These are phyloP conservation scores for Yamadazyma triangularis DNA, from an alignment of 1,139 yeast species.

Conservation along the genomic window DNA sequence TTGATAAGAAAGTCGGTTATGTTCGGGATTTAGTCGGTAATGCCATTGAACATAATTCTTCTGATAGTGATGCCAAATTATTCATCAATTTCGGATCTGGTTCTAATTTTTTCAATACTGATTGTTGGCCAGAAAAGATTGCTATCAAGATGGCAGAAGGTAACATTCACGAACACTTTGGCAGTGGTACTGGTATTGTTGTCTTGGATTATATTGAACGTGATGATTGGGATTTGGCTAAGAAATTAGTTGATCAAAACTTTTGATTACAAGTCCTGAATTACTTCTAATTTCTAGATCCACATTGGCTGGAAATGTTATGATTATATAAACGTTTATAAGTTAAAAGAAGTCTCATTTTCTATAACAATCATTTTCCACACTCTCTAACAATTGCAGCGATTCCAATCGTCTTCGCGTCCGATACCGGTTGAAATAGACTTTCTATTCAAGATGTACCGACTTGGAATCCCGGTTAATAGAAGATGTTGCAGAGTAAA, in stretches of 20 bases:
- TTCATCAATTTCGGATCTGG: slow-evolving; percentile 74
- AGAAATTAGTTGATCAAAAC: slow-evolving; percentile 52
- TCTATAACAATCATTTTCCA: no score
- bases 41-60: slow-evolving; percentile 50
- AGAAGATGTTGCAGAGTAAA: no score
- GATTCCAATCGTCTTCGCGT: no score
- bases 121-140: slow-evolving; percentile 72
- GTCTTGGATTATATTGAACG: slow-evolving; percentile 67
- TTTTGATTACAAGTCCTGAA: slow-evolving; percentile 23
- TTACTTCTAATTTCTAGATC: no score
- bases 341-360: no score
- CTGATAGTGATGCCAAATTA: slow-evolving; percentile 47
- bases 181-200: slow-evolving; percentile 53
- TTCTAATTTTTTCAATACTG: slow-evolving; percentile 64
- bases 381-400: no score
- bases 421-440: no score
- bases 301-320: no score
- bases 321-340: no score
- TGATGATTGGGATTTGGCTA: slow-evolving; percentile 56
- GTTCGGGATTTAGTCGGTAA: slow-evolving; percentile 53
- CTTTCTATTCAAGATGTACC: no score
- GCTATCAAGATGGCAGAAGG: slow-evolving; percentile 49
- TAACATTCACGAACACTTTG: slow-evolving; percentile 47
- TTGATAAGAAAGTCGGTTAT: slow-evolving; percentile 53
- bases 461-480: no score